Evolutionary conservation across 2,329 filamentous ascomycete genomes (phyloP), one percentile per base, ranked within the genome.

Genomic region (Penicillium sumatraense): DNA sequence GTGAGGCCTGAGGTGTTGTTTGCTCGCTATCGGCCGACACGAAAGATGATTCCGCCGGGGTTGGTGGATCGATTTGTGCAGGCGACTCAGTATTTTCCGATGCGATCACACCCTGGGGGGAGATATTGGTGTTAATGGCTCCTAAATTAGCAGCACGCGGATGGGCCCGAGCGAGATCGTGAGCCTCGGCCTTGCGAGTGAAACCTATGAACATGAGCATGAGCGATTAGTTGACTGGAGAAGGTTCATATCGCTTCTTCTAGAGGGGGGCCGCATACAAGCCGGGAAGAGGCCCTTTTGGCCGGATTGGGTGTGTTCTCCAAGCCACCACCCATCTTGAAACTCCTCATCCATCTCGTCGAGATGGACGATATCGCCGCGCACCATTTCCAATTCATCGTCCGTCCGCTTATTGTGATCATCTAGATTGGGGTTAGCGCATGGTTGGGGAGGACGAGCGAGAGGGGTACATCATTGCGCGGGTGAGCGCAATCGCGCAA

Each of bases 321-420:
- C 85, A 58, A 87, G 72, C 68, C 85, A 88, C 85, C 83, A 86
- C 58, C 85, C 85, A 73, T 88, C 85, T 58, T 83, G 83, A 70
- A 88, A 88, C 62, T 86, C 85, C 63, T 88, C 85, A 69, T 88
- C 85, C 59, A 85, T 76, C 72, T 88, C 85, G 27, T 87, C 80
- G 51, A 88, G 75, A 71, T 86, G 81, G 61, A 88, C 82, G 63
- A 82, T 81, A 66, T 87, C 84, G 44, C 84, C 93, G 70, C 96
- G 96, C 52, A 86, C 81, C 62, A 99, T 82, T 65, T 86, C 96
- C 69, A 99, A 82, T 81, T 99, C 95, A 77, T 99, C 95, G 54
- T 90, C 89, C 74, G 92, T 96, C 64, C 95, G 87, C 54, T 93
- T 93, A 65, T 87, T 81, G 74, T 99, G 98, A 76, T 97, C 92